Evolutionary conservation across 2,329 filamentous ascomycete genomes (phyloP), one percentile per base, ranked within the genome.

Genomic region (Epicoccum sorghinum): DNA sequence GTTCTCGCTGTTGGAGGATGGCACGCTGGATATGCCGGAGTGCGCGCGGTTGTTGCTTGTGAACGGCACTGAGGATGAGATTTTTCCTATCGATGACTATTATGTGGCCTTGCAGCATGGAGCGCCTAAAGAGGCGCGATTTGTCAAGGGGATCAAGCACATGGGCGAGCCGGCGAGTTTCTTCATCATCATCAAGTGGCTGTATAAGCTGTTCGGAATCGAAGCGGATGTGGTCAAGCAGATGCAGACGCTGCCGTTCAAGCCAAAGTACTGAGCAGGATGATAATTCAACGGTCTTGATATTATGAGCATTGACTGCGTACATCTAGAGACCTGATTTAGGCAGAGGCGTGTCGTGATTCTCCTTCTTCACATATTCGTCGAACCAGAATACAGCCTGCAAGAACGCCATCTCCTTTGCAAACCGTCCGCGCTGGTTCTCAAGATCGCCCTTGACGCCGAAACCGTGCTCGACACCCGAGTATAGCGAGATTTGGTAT

Each of bases 371-470:
- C 57, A 89, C 71, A 71, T 83, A 80, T 73, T 86, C 79, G 62
- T 89, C 82, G 63, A 96, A 92, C 91, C 91, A 96, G 47, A 79
- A 72, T 46, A 92, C 80, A 32, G 90, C 90, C 80, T 95, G 91
- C 60, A 81, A 67, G 71, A 95, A 95, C 4, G 91, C 90, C 76
- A 89, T 85, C 77, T 96, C 89, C 82, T 91, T 93, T 33, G 89
- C 87, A 65, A 83, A 93, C 72, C 83, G 86, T 67, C 83, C 73
- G 40, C 78, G 60, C 71, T 81, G 82, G 59, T 86, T 81, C 57
- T 67, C 81, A 29, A 82, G 55, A 69, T 95, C 89, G 25, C 80
- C 81, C 50, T 90, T 84, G 2, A 92, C 86, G 7, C 86, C 81
- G 66, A 95, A 96, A 0, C 91, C 91, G 73, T 96, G 91, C 50